Evolutionary conservation across 2,329 filamentous ascomycete genomes (phyloP).

Genomic region (Aspergillus pseudoviridinutans): DNA sequence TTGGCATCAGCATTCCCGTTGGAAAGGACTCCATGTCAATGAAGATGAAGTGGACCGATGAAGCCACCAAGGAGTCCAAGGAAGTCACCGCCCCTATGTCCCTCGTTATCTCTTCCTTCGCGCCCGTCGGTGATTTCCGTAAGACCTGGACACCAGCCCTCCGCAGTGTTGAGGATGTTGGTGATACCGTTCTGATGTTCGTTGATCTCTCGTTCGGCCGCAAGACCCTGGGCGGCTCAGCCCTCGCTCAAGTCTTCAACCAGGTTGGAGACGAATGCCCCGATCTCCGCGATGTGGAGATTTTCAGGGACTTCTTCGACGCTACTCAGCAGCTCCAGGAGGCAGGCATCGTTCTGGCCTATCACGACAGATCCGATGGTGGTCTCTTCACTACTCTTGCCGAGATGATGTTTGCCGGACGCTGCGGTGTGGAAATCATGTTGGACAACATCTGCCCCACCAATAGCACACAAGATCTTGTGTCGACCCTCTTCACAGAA

Average conservation of each 20-base stretch:
- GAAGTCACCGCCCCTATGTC: constrained; percentile 92
- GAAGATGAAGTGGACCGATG: constrained; percentile 93
- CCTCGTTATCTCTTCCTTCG: constrained; percentile 85
- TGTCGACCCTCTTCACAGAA: constrained; percentile 88
- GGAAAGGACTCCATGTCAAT: constrained; percentile 98
- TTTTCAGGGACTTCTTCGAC: constrained; percentile 88
- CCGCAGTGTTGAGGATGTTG: constrained; percentile 76
- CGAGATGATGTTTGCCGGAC: constrained; percentile 98
- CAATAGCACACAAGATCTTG: constrained; percentile 59
- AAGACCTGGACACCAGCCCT: constrained; percentile 94
- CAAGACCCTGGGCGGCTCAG: constrained; percentile 83
- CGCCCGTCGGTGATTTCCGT: constrained; percentile 73
- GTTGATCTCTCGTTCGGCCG: constrained; percentile 82
- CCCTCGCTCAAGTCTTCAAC: constrained; percentile 82
- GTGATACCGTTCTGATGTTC: constrained; percentile 82
- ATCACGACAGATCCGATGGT: constrained; percentile 92
- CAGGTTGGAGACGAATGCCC: constrained; percentile 81
- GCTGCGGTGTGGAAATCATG: constrained; percentile 81
- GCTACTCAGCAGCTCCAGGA: constrained; percentile 69
- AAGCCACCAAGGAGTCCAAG: constrained; percentile 61
- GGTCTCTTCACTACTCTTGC: constrained; percentile 84
- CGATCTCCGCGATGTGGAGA: constrained; percentile 75
- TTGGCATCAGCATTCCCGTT: constrained; percentile 92
- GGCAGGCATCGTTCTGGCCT: constrained; percentile 74
- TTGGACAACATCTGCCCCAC: constrained; percentile 64